Base-by-base conservation (phyloP, 371 early-diverging fungal genomes). In the Apophysomyces ossiformis region DNA sequence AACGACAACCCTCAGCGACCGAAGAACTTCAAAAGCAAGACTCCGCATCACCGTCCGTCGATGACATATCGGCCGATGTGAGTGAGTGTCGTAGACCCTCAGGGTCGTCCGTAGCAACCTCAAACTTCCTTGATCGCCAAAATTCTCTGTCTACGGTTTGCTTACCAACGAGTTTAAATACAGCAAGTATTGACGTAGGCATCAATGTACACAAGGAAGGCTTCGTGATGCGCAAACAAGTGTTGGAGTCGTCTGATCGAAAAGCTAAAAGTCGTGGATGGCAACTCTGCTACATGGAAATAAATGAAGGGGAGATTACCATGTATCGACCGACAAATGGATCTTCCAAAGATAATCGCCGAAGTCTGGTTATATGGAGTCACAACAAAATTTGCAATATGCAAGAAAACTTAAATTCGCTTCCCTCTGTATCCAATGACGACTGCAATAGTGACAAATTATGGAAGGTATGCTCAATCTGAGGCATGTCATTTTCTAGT, bases 191-290 rank as follows among this genome's bases (percentile, higher is more conserved):
- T 21, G 21, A 16, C 21, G 54, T 50, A 5, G 54, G 54, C 5
- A 50, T 50, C 8, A 50, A 50, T 8, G 5, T 50, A 11, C 21
- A 50, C 13, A 62, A 63, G 41, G 72, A 76, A 54, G 77, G 74
- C 0, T 46, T 74, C 13, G 70, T 76, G 0, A 76, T 74, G 69
- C 71, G 72, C 7, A 76, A 76, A 39, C 77, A 76, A 47, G 67
- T 76, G 7, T 63, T 76, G 72, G 74, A 74, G 39, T 56, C 57
- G 2, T 45, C 61, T 12, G 67, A 66, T 32, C 71, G 69, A 44
- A 69, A 71, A 7, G 74, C 77, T 7, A 62, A 66, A 26, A 46
- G 69, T 12, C 67, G 77, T 21, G 69, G 66, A 57, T 76, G 77
- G 77, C 74, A 76, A 15, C 58, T 69, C 5, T 76, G 74, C 13